These are phyloP conservation scores for Dinochytrium kinnereticum DNA, from an alignment of 371 early-diverging fungal genomes.

Conservation along the genomic window DNA sequence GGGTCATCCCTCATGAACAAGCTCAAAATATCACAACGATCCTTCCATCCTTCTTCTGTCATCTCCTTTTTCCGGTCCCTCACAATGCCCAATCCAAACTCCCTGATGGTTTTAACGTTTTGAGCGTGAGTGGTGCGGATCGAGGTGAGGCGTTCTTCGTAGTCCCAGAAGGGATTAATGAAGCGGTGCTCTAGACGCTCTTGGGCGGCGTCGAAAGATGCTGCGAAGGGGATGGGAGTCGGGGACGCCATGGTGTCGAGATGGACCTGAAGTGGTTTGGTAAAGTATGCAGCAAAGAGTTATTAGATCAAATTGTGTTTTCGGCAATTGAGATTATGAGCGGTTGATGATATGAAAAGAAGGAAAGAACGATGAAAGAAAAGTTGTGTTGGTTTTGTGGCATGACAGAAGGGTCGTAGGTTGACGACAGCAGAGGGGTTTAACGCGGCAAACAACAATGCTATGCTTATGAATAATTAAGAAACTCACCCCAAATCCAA, in stretches of 20 bases:
- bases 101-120: constrained; percentile 12
- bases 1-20: constrained; percentile 57
- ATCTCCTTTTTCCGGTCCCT: not conserved
- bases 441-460: too few species aligned
- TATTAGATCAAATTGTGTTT: too few species aligned
- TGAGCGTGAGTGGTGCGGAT: not conserved
- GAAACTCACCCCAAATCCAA: constrained; percentile 51
- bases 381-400: too few species aligned
- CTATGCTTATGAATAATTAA: not conserved
- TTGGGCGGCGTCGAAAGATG: constrained; percentile 31
- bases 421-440: too few species aligned
- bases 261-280: too few species aligned
- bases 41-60: constrained; percentile 50
- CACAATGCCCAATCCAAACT: constrained; percentile 13
- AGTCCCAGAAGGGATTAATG: constrained; percentile 21
- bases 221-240: constrained; percentile 20
- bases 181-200: constrained; percentile 17
- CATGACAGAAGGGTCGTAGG: too few species aligned
- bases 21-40: constrained; percentile 64
- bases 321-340: too few species aligned
- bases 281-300: too few species aligned
- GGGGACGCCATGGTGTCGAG: too few species aligned
- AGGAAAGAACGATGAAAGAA: too few species aligned
- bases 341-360: too few species aligned
- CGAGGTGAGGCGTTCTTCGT: constrained; percentile 14